A percentile compares a stretch with the other conserved stretches of the same genome.
phyloP scores from a whole-genome alignment of 2,329 filamentous ascomycete genomes.

The Polychaeton citri region DNA sequence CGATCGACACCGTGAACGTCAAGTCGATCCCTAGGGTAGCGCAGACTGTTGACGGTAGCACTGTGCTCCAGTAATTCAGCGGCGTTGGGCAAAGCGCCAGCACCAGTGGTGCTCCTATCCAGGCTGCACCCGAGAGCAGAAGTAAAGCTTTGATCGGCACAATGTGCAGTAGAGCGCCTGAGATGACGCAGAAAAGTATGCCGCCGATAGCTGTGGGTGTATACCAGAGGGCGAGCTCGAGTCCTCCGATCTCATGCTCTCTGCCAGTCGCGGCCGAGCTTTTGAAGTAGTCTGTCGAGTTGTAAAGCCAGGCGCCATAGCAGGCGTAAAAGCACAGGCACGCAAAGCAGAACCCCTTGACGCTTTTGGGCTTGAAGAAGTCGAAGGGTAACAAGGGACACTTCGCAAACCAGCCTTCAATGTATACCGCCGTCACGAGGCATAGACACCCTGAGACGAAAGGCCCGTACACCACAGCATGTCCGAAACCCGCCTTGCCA shows the following conservation, averaged over 20 bases:
- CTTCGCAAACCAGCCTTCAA: conserved; percentile 20
- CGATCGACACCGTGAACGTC: conserved; percentile 21
- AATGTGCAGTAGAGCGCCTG: conserved; percentile 17
- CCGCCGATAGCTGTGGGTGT: conserved; percentile 22
- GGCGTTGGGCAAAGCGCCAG: conserved; percentile 19
- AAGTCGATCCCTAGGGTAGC: conserved; percentile 23
- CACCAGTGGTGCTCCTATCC: conserved; percentile 22
- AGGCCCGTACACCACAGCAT: conserved; percentile 16
- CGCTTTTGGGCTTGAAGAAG: conserved; percentile 20
- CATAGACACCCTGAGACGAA: conserved; percentile 15
- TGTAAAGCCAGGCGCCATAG: conserved; percentile 21
- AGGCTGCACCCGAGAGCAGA: conserved; percentile 19
- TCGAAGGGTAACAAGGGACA: conserved; percentile 22
- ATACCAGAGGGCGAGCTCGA: conserved; percentile 21
- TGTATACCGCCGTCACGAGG: conserved; percentile 17
- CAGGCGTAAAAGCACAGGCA: conserved; percentile 24
- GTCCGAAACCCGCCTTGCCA: conserved; percentile 12
- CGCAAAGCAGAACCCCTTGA: conserved; percentile 20
- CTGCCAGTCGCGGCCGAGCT: conserved; percentile 6
- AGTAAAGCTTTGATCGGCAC: conserved; percentile 17
- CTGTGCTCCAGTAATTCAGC: conserved; percentile 21
- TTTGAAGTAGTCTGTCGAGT: conserved; percentile 15
- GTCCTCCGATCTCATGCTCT: conserved; percentile 11
- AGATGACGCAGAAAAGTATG: conserved; percentile 18
- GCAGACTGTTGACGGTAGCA: conserved; percentile 24